These are phyloP conservation scores for Penicillium cinerascens DNA, from an alignment of 495 filamentous ascomycete species.

Conservation along the genomic window DNA sequence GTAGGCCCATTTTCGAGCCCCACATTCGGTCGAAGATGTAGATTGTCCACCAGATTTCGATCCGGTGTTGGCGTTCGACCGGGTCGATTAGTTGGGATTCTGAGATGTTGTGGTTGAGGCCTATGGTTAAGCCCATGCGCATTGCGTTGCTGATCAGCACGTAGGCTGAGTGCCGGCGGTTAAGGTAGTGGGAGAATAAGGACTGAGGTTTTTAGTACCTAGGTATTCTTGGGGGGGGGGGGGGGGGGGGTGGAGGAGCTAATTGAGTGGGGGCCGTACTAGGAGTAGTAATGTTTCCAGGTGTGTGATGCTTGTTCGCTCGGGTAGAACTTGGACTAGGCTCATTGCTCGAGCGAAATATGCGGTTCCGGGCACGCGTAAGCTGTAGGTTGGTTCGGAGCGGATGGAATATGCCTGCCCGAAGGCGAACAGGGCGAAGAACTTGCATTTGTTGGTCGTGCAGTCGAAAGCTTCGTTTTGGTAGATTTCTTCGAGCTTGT, in stretches of 20 bases:
- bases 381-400: slow-evolving; percentile 32
- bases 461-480: slow-evolving; percentile 33
- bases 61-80: slow-evolving; percentile 41
- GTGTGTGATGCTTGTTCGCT: slow-evolving; percentile 41
- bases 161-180: slow-evolving; percentile 43
- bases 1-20: slow-evolving; percentile 45
- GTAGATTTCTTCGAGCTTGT: slow-evolving; percentile 45
- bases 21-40: slow-evolving; percentile 50
- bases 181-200: slow-evolving; percentile 44
- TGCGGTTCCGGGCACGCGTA: slow-evolving; percentile 38
- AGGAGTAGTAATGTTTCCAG: slow-evolving; percentile 39
- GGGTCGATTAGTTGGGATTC: slow-evolving; percentile 46
- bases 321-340: slow-evolving; percentile 39
- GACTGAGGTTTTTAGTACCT: slow-evolving; percentile 24
- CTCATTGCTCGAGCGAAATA: slow-evolving; percentile 44
- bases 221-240: no score
- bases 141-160: slow-evolving; percentile 42
- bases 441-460: slow-evolving; percentile 39
- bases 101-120: slow-evolving; percentile 45
- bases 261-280: slow-evolving; percentile 16
- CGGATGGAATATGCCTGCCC: slow-evolving; percentile 43
- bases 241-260: no score
- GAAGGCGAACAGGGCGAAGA: slow-evolving; percentile 45
- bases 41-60: slow-evolving; percentile 47
- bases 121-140: slow-evolving; percentile 41